Conservation (phyloP, 176 grass and related monocot species). For the Juncus effusus region DNA sequence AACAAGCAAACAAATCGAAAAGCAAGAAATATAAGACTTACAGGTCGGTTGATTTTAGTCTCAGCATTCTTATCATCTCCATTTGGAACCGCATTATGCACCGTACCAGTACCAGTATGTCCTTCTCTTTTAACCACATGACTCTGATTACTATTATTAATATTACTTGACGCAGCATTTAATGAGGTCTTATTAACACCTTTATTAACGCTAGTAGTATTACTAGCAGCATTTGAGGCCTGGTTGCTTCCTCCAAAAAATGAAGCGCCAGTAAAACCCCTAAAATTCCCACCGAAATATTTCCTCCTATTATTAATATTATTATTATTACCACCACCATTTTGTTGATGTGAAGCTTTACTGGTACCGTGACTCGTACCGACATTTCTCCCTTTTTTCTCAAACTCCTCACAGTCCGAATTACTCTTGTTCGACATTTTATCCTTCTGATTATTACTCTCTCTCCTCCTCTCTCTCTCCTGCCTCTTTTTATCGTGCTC, state of each 20-base stretch:
- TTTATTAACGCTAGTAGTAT: slow-evolving; percentile 42
- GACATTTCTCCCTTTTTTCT: slow-evolving; percentile 44
- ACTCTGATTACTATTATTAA: slow-evolving; percentile 36
- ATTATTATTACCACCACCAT: neutral
- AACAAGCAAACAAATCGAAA: neutral
- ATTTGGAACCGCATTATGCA: slow-evolving; percentile 36
- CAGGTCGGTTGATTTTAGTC: slow-evolving; percentile 46
- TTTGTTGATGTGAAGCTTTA: slow-evolving; percentile 12
- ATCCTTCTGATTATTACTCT: slow-evolving; percentile 34
- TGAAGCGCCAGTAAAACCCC: slow-evolving; percentile 49
- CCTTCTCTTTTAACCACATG: slow-evolving; percentile 51
- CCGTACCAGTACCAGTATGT: slow-evolving; percentile 33
- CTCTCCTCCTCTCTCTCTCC: slow-evolving; percentile 77
- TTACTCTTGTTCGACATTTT: slow-evolving; percentile 85
- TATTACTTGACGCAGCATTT: slow-evolving; percentile 23
- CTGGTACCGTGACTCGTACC: slow-evolving; percentile 18
- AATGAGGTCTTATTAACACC: slow-evolving; percentile 26
- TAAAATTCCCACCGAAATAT: slow-evolving; percentile 69
- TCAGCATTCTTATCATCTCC: slow-evolving; percentile 49
- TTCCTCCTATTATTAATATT: slow-evolving; percentile 40
- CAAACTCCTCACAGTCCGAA: slow-evolving; percentile 67
- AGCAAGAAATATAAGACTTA: slow-evolving; percentile 34
- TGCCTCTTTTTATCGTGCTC: slow-evolving; percentile 47
- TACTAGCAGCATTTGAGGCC: slow-evolving; percentile 22
- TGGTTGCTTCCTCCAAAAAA: slow-evolving; percentile 68